A percentile compares a stretch with the other conserved stretches of the same genome.
Conservation (phyloP, 2,329 filamentous ascomycete species). For the Pezicula carpinea region DNA sequence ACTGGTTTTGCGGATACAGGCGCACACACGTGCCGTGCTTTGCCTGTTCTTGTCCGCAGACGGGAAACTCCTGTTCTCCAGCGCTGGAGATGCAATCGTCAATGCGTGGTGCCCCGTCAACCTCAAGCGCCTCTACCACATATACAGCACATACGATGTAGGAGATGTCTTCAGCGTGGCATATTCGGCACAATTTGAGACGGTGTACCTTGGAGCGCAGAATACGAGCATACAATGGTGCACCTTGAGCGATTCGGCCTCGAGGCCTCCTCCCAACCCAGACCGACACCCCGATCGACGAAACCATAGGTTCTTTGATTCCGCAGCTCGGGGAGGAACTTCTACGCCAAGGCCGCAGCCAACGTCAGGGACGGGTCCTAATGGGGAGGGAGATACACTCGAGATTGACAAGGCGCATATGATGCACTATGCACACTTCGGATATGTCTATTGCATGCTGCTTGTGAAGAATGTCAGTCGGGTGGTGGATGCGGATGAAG, state of each 20-base stretch:
- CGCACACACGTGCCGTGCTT: slow-evolving; percentile 87
- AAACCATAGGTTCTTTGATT: slow-evolving; percentile 90
- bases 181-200: slow-evolving; percentile 75
- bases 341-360: slow-evolving; percentile 64
- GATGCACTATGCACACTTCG: slow-evolving; percentile 85
- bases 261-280: slow-evolving; percentile 55
- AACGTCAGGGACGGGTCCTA: slow-evolving; percentile 35
- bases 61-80: slow-evolving; percentile 75
- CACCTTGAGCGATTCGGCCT: slow-evolving; percentile 59
- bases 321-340: slow-evolving; percentile 75
- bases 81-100: slow-evolving; percentile 86
- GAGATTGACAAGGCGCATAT: slow-evolving; percentile 81
- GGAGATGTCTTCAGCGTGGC: slow-evolving; percentile 95
- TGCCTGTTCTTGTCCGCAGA: slow-evolving; percentile 77
- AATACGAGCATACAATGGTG: slow-evolving; percentile 97
- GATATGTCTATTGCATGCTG: slow-evolving; percentile 96
- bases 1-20: slow-evolving; percentile 72
- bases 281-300: slow-evolving; percentile 69
- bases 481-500: slow-evolving; percentile 66
- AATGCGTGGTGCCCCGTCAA: slow-evolving; percentile 85
- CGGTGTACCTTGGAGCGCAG: slow-evolving; percentile 86
- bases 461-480: slow-evolving; percentile 66
- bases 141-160: slow-evolving; percentile 90
- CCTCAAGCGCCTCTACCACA: slow-evolving; percentile 75
- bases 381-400: slow-evolving; percentile 59